phyloP scores from a whole-genome alignment of 2,329 filamentous ascomycete species.

The Paracoccidioides lutzii region DNA sequence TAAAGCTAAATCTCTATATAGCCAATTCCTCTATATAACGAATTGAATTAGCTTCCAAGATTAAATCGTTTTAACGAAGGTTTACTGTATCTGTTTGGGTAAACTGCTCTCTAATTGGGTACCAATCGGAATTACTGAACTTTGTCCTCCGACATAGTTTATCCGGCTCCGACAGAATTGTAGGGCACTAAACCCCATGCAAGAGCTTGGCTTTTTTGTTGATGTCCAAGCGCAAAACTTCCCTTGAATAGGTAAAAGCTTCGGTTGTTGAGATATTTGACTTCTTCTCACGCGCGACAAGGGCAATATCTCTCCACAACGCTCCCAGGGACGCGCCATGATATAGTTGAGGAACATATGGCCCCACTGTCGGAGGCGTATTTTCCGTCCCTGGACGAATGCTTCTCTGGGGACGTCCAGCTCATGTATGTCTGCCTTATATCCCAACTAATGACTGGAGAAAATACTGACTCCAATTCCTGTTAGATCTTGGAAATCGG shows the following conservation, averaged over 20 bases:
- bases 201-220: constrained; percentile 25
- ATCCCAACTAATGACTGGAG: not conserved
- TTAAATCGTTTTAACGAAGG: too few relatives aligned
- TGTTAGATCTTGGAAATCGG: constrained; percentile 47
- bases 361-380: constrained; percentile 60
- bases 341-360: constrained; percentile 42
- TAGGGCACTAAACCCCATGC: constrained; percentile 21
- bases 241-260: not conserved
- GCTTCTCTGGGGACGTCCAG: constrained; percentile 65
- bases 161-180: not conserved
- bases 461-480: constrained; percentile 14
- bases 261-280: not conserved
- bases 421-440: constrained; percentile 49
- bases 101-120: not conserved
- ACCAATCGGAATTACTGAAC: not conserved
- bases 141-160: not conserved
- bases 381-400: constrained; percentile 74
- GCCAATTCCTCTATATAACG: too few relatives aligned
- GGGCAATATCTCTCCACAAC: not conserved
- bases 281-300: not conserved
- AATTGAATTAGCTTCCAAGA: too few relatives aligned
- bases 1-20: too few relatives aligned
- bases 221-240: constrained; percentile 12
- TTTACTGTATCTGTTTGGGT: too few relatives aligned
- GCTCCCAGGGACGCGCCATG: constrained; percentile 17